Base-by-base conservation (phyloP, 2,329 filamentous ascomycete genomes). In the Apiospora sp. region DNA sequence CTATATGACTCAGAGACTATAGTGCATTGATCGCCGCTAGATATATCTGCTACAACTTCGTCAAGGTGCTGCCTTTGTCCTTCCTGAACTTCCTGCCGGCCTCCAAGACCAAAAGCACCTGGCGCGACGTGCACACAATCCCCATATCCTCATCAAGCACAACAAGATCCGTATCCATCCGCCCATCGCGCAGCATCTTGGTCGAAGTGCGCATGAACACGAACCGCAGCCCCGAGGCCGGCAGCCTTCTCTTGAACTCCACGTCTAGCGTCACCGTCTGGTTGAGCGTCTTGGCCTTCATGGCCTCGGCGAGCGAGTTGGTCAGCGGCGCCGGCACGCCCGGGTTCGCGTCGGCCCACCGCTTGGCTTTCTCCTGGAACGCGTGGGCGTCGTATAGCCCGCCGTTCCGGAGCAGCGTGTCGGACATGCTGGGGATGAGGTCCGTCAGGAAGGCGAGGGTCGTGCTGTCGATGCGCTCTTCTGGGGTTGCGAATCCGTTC, bases 371-470 rank as follows among this genome's bases (percentile, higher is more conserved):
- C 77, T 77, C 78, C 80, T 78, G 30, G 76, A 78, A 4, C 77
- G 78, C 19, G 37, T 41, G 37, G 1, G 44, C 44, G 5, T 46
- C n/a, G 12, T 51, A 51, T 10, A 51, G 8, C 5, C n/a, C 49
- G 4, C 49, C 49, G 10, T 51, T 51, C 8, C 10, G 8, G 2
- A 51, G n/a, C 13, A 51, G 49, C 2, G n/a, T 51, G 49, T 27
- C 49, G n/a, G 49, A 51, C 10, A 51, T 51, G 49, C 49, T 27
- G 8, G 49, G 49, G 37, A 41, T 51, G 43, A 61, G 54, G 27
- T 80, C 80, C 1, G 76, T 75, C 78, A 81, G 77, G 41, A 78
- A n/a, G 1, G 77, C 70, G 2, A 81, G 24, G 48, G 76, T 79
- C 0, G 76, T 76, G 1, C 72, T 74, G 54, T 79, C 75, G 30